Base-by-base conservation (phyloP, 768 basidiomycete genomes). In the Fistulinella prunicolor region DNA sequence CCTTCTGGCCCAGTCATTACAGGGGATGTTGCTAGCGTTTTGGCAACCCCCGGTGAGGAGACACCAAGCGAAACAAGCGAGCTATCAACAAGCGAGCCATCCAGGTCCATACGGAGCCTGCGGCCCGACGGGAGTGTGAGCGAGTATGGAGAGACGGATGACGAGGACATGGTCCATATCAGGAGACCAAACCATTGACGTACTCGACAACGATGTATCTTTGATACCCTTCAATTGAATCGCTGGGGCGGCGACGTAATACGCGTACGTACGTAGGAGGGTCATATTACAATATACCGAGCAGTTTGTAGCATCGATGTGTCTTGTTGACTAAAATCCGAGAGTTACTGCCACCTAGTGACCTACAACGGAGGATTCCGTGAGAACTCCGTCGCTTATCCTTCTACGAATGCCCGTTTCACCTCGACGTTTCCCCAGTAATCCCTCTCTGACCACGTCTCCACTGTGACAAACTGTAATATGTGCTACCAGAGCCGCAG, bases 161-260 rank as follows among this genome's bases (percentile, higher is more conserved):
- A 92, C 49, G 89, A 91, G 58, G 89, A 86, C 6, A 83, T 90
- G 83, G 79, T 91, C 49, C 63, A 90, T 23, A 82, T 91, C 42
- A 84, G 81, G 34, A 76, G 83, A 48, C 87, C 86, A 9, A 46
- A 46, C 8, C 22, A 55, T 42, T 67, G 53, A 61, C n/a, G 20
- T 41, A 28, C 13, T 44, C 17, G 49, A 53, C 46, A 36, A 44
- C 24, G 22, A 35, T 43, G 29, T 34, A 34, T 5, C 32, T 36
- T 40, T 51, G 58, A 65, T 66, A 67, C 60, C 64, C 59, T 50
- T 53, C n/a, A n/a, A 47, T 59, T 46, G 44, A 42, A 46, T 49
- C 22, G 46, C 42, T 29, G 37, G 32, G 30, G 37, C 24, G 17
- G 35, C 42, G 44, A 44, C 51, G 51, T 56, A 55, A 56, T 49